Percentiles rank a stretch among this genome's conserved stretches.
These are phyloP conservation scores for Wickerhamia fluorescens DNA, from an alignment of 805 yeast species.

Conservation along the genomic window DNA sequence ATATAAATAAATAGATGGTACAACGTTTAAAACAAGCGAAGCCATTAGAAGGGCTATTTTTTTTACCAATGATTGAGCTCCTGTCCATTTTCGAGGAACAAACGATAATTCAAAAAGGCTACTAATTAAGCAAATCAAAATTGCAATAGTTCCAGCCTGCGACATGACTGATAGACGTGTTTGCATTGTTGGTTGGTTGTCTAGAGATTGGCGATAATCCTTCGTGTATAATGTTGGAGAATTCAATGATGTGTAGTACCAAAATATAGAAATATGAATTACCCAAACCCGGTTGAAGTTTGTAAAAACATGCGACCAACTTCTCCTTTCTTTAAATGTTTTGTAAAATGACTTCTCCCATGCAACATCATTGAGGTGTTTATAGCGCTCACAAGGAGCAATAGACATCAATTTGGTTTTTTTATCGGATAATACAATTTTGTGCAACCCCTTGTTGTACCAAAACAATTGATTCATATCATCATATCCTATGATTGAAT, in stretches of 20 bases:
- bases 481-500: conserved; percentile 73
- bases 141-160: conserved; percentile 59
- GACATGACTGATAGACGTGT: conserved; percentile 53
- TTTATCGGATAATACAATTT: conserved; percentile 40
- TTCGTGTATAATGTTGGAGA: conserved; percentile 61
- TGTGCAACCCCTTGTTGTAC: conserved; percentile 65
- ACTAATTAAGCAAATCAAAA: conserved; percentile 46
- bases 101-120: conserved; percentile 50
- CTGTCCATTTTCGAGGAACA: conserved; percentile 70
- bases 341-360: conserved; percentile 70
- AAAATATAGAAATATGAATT: conserved; percentile 64
- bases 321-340: conserved; percentile 67
- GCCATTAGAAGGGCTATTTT: conserved; percentile 39
- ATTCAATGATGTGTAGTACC: conserved; percentile 70
- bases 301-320: conserved; percentile 68
- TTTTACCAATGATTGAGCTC: conserved; percentile 51
- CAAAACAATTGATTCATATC: conserved; percentile 86
- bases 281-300: conserved; percentile 80
- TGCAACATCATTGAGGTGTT: conserved; percentile 42
- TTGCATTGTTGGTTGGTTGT: conserved; percentile 57
- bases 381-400: conserved; percentile 50
- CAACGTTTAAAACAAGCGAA: conserved; percentile 37
- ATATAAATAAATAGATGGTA: conserved; percentile 51
- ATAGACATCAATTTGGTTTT: conserved; percentile 44
- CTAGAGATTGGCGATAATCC: conserved; percentile 43